A percentile compares a stretch with the other conserved stretches of the same genome.
Conservation (phyloP, 768 basidiomycete species). For the Lentinula detonsa region DNA sequence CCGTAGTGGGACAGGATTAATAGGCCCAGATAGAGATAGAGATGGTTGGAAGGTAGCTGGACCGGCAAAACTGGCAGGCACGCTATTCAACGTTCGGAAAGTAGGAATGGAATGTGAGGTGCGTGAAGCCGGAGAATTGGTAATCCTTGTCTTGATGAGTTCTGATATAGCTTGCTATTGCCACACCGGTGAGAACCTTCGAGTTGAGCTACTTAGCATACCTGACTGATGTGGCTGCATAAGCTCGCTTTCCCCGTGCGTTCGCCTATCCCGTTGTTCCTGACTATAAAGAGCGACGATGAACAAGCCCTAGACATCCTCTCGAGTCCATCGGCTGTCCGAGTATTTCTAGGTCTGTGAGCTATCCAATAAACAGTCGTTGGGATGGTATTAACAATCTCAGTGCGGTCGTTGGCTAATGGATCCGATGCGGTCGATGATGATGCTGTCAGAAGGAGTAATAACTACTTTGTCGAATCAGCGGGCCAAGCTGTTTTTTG, state of each 20-base stretch:
- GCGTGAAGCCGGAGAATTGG: background rate
- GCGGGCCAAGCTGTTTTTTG: slow-evolving; percentile 46
- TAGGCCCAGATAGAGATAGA: slow-evolving; percentile 6
- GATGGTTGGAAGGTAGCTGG: slow-evolving; percentile 8
- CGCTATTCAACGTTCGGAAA: slow-evolving; percentile 3
- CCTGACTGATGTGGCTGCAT: background rate
- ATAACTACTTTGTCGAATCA: slow-evolving; percentile 38
- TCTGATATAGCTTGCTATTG: slow-evolving; percentile 37
- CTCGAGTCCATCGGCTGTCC: slow-evolving; percentile 30
- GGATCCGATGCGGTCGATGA: slow-evolving; percentile 40
- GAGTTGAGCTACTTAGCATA: background rate
- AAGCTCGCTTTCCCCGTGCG: slow-evolving; percentile 48
- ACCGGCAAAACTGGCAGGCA: slow-evolving; percentile 5
- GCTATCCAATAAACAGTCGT: background rate
- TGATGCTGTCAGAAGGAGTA: slow-evolving; percentile 25
- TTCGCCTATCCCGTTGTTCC: slow-evolving; percentile 41
- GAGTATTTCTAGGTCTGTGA: slow-evolving; percentile 26
- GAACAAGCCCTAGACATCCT: slow-evolving; percentile 45
- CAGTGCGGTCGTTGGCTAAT: slow-evolving; percentile 37
- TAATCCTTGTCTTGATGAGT: background rate
- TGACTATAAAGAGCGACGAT: slow-evolving; percentile 40
- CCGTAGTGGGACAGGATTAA: background rate
- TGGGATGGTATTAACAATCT: background rate
- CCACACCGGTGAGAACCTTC: slow-evolving; percentile 33
- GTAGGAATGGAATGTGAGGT: slow-evolving; percentile 2